Evolutionary conservation across 331 rosid genomes (phyloP).

Genomic region (Saraca asoca): DNA sequence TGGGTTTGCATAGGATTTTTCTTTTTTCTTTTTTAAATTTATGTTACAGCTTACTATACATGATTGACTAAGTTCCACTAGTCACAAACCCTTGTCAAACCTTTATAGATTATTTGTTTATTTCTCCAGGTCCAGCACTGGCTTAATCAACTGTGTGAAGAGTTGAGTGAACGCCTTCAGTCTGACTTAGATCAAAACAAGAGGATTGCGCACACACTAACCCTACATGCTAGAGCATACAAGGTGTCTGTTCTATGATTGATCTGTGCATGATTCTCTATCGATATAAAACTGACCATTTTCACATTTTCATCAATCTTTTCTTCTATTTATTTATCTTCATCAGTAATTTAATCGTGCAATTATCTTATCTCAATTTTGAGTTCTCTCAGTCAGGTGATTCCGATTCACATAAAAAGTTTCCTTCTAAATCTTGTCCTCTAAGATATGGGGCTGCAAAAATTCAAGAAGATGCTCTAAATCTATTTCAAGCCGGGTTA

Average conservation of each 20-base stretch:
- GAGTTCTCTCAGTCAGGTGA: slow-evolving; percentile 52
- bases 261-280: slow-evolving; percentile 34
- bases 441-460: slow-evolving; percentile 78
- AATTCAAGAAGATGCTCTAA: slow-evolving; percentile 91
- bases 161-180: slow-evolving; percentile 75
- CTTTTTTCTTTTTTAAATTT: not conserved
- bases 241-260: slow-evolving; percentile 46
- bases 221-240: slow-evolving; percentile 80
- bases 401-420: slow-evolving; percentile 70
- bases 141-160: slow-evolving; percentile 85
- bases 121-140: slow-evolving; percentile 73
- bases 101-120: slow-evolving; percentile 4
- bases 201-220: slow-evolving; percentile 79
- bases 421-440: slow-evolving; percentile 95
- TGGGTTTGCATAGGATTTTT: not conserved
- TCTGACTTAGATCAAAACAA: slow-evolving; percentile 80
- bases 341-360: slow-evolving; percentile 9
- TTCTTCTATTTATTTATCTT: slow-evolving; percentile 13
- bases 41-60: not conserved
- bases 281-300: slow-evolving; percentile 15
- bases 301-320: slow-evolving; percentile 9
- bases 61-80: not conserved
- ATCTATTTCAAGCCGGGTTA: slow-evolving; percentile 79
- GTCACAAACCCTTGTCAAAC: not conserved
- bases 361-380: slow-evolving; percentile 32